These are phyloP conservation scores for Pulicaria dysenterica DNA, from an alignment of 129 eudicot species.

Conservation along the genomic window DNA sequence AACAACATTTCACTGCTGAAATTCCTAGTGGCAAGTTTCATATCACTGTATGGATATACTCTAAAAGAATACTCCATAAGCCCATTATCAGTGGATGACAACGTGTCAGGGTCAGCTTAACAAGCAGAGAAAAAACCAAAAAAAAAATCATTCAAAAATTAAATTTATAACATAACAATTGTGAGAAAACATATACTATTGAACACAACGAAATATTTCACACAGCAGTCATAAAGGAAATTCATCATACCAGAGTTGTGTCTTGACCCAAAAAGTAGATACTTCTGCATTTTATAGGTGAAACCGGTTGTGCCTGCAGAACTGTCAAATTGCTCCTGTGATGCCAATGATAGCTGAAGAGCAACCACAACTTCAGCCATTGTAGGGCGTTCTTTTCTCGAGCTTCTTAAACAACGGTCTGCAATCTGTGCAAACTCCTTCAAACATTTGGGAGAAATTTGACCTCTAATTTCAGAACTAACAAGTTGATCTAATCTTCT, in stretches of 20 bases:
- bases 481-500: conserved; percentile 8
- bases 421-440: conserved; percentile 24
- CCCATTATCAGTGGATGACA: neutral
- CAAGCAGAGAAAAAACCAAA: conserved; percentile 2
- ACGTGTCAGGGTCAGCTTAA: conserved; percentile 13
- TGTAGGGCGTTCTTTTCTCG: conserved; percentile 13
- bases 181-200: neutral
- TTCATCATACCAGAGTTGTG: conserved; percentile 17
- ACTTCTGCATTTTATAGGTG: conserved; percentile 6
- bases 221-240: neutral
- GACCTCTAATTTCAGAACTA: neutral
- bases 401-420: neutral
- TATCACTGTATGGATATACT: conserved; percentile 20
- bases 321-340: conserved; percentile 15
- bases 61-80: conserved; percentile 3
- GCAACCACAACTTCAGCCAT: conserved; percentile 32
- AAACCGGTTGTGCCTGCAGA: conserved; percentile 7
- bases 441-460: conserved; percentile 16
- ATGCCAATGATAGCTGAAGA: conserved; percentile 11
- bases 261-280: neutral
- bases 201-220: neutral
- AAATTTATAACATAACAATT: neutral
- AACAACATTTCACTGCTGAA: conserved; percentile 30
- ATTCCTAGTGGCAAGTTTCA: conserved; percentile 28
- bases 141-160: neutral